Base-by-base conservation (phyloP, 2,329 filamentous ascomycete species). In the Ascochyta clinopodiicola region DNA sequence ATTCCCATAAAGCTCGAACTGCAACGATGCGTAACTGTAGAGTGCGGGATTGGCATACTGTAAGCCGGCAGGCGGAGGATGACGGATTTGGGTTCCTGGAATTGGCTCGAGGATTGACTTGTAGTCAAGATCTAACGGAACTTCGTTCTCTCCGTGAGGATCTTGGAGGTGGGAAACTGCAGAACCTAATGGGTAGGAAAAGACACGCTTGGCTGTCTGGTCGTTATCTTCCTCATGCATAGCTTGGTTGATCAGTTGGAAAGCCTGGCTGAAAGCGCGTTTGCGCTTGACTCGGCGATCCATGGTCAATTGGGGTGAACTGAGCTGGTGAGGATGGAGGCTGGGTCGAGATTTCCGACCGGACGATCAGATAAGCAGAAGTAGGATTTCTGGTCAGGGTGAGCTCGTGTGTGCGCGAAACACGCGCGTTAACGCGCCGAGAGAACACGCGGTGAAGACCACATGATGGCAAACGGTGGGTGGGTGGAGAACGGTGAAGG, bases 241-340 rank as follows among this genome's bases (percentile, higher is more conserved):
- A 4, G 19, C 13, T 9, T 47, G 52, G 15, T 43, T 38, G 15
- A 38, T 7, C 6, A 38, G 44, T 10, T 56, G 37, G 27, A 67
- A 67, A 1, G 64, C 62, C 32, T 61, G 56, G 27, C 61, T 66
- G 32, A 59, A 64, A 25, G 39, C 51, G 36, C 63, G 64, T 39
- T 66, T 66, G 36, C 57, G 60, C 8, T 56, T 37, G 8, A 51
- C 45, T 44, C 53, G 51, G 10, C 25, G 35, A 17, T 49, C 37
- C 58, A 62, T 60, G 10, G 7, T 44, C 5, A 29, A 24, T 24
- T 24, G 22, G 22, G 22, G 4, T 24, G 22, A 24, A 32, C 17
- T 25, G 9, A 4, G 7, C n/a, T 15, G 39, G 25, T 9, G 40
- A 6, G 8, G 29, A 10, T 53, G 1, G 8, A 37, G 8, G 31